phyloP scores from a whole-genome alignment of 176 grass and related monocot species.

The Ensete ventricosum region DNA sequence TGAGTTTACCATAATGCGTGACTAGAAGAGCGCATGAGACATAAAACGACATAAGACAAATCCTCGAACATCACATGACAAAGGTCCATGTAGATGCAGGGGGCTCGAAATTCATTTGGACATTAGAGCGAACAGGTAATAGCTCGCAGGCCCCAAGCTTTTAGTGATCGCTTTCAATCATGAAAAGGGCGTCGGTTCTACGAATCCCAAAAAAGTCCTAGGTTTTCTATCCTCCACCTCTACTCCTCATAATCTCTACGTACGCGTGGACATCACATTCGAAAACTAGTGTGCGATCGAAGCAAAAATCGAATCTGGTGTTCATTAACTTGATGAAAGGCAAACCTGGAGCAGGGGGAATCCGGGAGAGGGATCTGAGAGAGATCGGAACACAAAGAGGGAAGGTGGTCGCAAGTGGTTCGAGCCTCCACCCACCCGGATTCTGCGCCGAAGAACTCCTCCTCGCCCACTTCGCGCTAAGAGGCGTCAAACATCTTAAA shows the following conservation, averaged over 20 bases:
- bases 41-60: no score
- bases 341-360: slow-evolving; percentile 61
- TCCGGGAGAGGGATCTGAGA: slow-evolving; percentile 16
- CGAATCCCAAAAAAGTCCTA: background rate
- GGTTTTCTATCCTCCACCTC: background rate
- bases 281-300: no score
- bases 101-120: no score
- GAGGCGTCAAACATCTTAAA: background rate
- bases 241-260: background rate
- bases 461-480: background rate
- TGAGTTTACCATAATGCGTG: no score
- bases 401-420: slow-evolving; percentile 57
- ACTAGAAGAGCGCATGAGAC: no score
- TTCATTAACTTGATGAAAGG: background rate
- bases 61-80: no score
- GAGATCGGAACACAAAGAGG: slow-evolving; percentile 24
- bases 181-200: background rate
- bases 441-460: slow-evolving; percentile 39
- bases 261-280: no score
- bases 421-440: slow-evolving; percentile 89
- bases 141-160: background rate
- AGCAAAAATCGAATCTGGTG: background rate
- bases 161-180: background rate
- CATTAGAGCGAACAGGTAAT: background rate
- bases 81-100: no score